Evolutionary conservation across 192 early-diverging fungal species (phyloP), one percentile per base, ranked within the genome.

Genomic region (Mortierella antarctica): DNA sequence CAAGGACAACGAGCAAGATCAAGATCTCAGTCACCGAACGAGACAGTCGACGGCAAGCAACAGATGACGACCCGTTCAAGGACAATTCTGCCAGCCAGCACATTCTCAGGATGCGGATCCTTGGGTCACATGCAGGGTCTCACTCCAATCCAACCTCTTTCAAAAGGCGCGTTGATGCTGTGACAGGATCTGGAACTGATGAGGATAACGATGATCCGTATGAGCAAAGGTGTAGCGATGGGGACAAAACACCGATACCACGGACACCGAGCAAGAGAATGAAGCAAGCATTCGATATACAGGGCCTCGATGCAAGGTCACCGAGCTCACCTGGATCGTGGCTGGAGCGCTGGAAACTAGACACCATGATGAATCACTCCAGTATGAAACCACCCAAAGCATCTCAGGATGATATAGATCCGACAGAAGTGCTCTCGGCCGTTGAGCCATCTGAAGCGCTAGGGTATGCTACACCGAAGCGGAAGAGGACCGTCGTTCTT

Each of bases 331-430:
- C 64, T 17, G 57, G 64, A 4, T 53, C 72, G 14, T 47, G 39
- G 49, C 50, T 74, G 21, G 45, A 56, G 23, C 55, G 64, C 12
- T 74, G 72, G 72, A 74, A 67, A 56, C 52, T 46, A 40, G n/a
- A 31, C n/a, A 60, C 60, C 40, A 74, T 57, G 46, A 66, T 74
- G 63, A 65, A 10, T 3, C 72, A 74, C 11, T 40, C 57, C 7
- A 74, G 31, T 7, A 64, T 74, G 72, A 66, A 59, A 47, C 63
- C 48, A 10, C 72, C 72, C 6, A 67, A 20, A n/a, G 11, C 44
- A n/a, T 42, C 7, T 44, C 52, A 53, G 52, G 40, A 13, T 7
- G 57, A 59, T 17, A 31, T 3, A 31, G 57, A 59, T 42, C 7
- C 40, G 40, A n/a, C 7, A 17, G 17, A 31, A 17, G 40, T 42